phyloP scores from a whole-genome alignment of 176 grass and related monocot genomes.

The Raddia distichophylla region DNA sequence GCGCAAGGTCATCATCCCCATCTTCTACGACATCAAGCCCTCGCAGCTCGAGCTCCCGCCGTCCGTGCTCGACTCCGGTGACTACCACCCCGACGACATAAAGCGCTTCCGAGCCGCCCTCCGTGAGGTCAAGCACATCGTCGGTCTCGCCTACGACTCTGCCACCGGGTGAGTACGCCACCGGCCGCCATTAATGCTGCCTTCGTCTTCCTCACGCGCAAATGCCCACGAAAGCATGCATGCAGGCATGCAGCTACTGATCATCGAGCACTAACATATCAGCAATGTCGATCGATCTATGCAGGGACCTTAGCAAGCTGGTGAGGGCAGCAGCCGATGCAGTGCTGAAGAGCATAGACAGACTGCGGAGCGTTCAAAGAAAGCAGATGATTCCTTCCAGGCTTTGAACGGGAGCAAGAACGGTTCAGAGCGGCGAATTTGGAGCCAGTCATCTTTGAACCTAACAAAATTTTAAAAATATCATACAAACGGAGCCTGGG shows the following conservation, averaged over 20 bases:
- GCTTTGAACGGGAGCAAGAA: conserved; percentile 34
- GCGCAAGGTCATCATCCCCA: conserved; percentile 71
- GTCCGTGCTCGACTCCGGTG: conserved; percentile 5
- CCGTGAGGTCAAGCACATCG: conserved; percentile 63
- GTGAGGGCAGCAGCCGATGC: conserved; percentile 22
- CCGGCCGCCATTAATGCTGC: not conserved
- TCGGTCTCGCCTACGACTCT: conserved; percentile 72
- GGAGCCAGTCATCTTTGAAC: not conserved
- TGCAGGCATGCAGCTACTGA: not conserved
- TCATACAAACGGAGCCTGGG: not conserved
- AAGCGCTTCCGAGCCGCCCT: conserved; percentile 58
- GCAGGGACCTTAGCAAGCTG: conserved; percentile 49
- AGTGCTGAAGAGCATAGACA: conserved; percentile 25
- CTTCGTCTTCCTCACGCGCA: not conserved
- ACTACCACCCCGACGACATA: conserved; percentile 31
- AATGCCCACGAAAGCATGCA: not conserved
- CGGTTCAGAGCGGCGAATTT: conserved; percentile 14
- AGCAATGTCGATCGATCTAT: conserved; percentile 28
- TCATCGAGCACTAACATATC: not conserved
- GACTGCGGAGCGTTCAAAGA: conserved; percentile 11
- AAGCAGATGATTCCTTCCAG: conserved; percentile 43
- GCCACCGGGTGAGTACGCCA: conserved; percentile 54
- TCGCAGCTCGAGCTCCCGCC: conserved; percentile 58
- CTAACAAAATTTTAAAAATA: not conserved
- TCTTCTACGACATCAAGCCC: conserved; percentile 83